These are phyloP conservation scores for Skeletonema potamos DNA, from an alignment of 108 stramenopile species.

Conservation along the genomic window DNA sequence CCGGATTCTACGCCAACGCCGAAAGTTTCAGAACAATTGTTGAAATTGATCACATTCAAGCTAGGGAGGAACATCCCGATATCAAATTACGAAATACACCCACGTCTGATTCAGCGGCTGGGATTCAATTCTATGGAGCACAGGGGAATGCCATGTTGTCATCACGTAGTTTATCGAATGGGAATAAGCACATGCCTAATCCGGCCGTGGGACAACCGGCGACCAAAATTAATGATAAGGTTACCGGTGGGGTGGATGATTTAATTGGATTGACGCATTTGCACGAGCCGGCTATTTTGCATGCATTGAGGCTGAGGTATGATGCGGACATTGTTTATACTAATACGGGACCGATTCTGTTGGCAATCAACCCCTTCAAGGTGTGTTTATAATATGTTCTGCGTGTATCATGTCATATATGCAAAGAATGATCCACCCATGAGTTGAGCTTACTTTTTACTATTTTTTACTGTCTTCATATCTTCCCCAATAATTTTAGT, in stretches of 20 bases:
- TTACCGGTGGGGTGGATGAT: constrained; percentile 49
- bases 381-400: not conserved
- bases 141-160: constrained; percentile 1
- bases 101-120: constrained; percentile 7
- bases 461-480: not conserved
- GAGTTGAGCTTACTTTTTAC: not conserved
- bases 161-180: not conserved
- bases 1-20: constrained; percentile 21
- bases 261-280: constrained; percentile 53
- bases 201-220: constrained; percentile 11
- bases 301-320: constrained; percentile 53
- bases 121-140: constrained; percentile 1
- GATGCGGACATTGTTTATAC: constrained; percentile 55
- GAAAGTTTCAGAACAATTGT: constrained; percentile 1
- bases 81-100: constrained; percentile 42
- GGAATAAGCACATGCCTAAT: not conserved
- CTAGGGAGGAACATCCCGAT: constrained; percentile 40
- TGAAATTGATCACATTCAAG: not conserved
- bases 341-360: constrained; percentile 54
- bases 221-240: constrained; percentile 27
- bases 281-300: constrained; percentile 58
- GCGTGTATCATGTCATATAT: not conserved
- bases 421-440: not conserved
- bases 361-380: constrained; percentile 66
- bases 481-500: not conserved